Conservation (phyloP, 805 yeast genomes). For the Yamadazyma ubonensis region DNA sequence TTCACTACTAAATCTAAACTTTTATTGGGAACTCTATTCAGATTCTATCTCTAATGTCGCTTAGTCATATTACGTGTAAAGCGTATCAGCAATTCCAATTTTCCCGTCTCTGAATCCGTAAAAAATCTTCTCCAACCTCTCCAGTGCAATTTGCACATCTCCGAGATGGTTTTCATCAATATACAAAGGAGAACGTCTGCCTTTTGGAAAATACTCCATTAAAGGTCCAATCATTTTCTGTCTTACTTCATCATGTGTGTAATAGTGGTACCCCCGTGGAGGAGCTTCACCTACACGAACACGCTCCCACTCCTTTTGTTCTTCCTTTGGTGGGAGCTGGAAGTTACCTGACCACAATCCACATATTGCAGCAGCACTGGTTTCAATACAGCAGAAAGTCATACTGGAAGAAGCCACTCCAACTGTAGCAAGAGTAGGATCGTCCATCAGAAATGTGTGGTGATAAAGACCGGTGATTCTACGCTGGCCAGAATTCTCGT, state of each 20-base stretch:
- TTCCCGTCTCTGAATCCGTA: constrained; percentile 22
- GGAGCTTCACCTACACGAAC: constrained; percentile 23
- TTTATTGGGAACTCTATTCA: no score
- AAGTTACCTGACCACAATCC: constrained; percentile 51
- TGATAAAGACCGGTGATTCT: constrained; percentile 22
- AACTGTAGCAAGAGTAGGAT: constrained; percentile 42
- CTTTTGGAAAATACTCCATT: constrained; percentile 23
- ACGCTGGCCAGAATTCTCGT: background rate
- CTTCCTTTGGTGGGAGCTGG: constrained; percentile 38
- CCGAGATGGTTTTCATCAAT: constrained; percentile 22
- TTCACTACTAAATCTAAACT: constrained; percentile 1
- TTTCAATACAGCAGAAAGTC: constrained; percentile 51
- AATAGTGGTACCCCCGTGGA: constrained; percentile 33
- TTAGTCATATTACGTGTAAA: no score
- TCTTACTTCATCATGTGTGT: constrained; percentile 24
- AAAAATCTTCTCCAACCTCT: constrained; percentile 22
- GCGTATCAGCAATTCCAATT: constrained; percentile 21
- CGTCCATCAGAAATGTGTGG: constrained; percentile 39
- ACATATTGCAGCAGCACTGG: constrained; percentile 53
- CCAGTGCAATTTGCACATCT: constrained; percentile 23
- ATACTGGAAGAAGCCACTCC: constrained; percentile 44
- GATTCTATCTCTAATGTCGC: no score
- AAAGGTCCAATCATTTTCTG: constrained; percentile 28
- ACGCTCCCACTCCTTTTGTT: constrained; percentile 37
- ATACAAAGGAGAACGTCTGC: constrained; percentile 30